Evolutionary conservation across 257 asterid genomes (phyloP).

Genomic region (Coffea canephora): DNA sequence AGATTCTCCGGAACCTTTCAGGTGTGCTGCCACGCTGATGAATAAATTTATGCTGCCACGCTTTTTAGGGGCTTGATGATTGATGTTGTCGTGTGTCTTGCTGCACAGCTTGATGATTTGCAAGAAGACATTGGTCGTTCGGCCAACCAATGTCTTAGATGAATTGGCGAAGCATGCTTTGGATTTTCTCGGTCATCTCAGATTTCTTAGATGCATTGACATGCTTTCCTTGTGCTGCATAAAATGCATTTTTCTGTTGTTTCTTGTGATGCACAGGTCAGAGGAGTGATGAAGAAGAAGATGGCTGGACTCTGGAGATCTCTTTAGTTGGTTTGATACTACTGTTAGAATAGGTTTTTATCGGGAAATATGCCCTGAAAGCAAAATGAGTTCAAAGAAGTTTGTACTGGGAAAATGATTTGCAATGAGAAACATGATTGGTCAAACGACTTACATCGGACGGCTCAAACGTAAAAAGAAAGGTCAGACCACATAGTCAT

Average conservation of each 20-base stretch:
- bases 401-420: slow-evolving; percentile 20
- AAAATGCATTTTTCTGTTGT: background rate
- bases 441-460: background rate
- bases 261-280: slow-evolving; percentile 40
- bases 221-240: background rate
- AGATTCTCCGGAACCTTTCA: slow-evolving; percentile 76
- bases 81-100: slow-evolving; percentile 6
- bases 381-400: background rate
- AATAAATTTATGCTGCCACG: background rate
- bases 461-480: background rate
- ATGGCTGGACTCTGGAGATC: slow-evolving; percentile 30
- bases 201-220: background rate
- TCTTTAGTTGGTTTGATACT: slow-evolving; percentile 37
- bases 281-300: slow-evolving; percentile 60
- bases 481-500: background rate
- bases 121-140: slow-evolving; percentile 73
- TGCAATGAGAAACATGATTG: background rate
- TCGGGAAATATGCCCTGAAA: slow-evolving; percentile 19
- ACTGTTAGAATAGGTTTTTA: slow-evolving; percentile 5
- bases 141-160: slow-evolving; percentile 45
- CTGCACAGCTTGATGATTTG: slow-evolving; percentile 72
- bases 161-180: background rate
- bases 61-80: background rate
- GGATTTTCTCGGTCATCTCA: background rate
- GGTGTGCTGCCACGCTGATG: slow-evolving; percentile 3